Evolutionary conservation across 164 flowering plant genomes (phyloP).

Genomic region (Stephania yunnanensis): DNA sequence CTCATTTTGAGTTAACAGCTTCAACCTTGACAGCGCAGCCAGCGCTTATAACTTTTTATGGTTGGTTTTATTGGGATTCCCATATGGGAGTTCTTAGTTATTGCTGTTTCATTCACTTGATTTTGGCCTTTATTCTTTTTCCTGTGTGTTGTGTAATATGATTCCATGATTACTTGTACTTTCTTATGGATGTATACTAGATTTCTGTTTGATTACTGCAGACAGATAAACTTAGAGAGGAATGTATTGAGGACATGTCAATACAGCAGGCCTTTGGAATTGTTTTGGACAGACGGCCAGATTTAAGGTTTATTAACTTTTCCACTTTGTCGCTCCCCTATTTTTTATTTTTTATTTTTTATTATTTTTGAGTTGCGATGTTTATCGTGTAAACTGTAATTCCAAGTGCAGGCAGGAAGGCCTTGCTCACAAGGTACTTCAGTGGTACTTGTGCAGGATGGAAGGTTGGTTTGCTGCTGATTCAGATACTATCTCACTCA

Average conservation of each 20-base stretch:
- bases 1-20: neutral
- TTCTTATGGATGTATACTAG: neutral
- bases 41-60: neutral
- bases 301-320: conserved; percentile 47
- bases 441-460: conserved; percentile 98
- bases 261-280: conserved; percentile 57
- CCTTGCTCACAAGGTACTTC: conserved; percentile 75
- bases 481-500: conserved; percentile 83
- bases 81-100: neutral
- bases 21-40: neutral
- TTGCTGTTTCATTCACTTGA: neutral
- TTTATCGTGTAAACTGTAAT: neutral
- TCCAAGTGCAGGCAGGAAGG: conserved; percentile 68
- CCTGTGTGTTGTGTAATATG: neutral
- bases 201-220: conserved; percentile 26
- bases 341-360: neutral
- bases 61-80: neutral
- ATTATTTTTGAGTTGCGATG: neutral
- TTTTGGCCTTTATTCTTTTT: neutral
- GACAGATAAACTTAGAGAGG: conserved; percentile 69
- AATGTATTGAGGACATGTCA: conserved; percentile 65
- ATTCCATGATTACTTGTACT: neutral
- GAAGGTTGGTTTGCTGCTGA: conserved; percentile 99
- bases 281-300: conserved; percentile 74
- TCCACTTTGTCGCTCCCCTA: neutral